phyloP scores from a whole-genome alignment of 768 basidiomycete genomes.

The Rhodotorula kratochvilovae region DNA sequence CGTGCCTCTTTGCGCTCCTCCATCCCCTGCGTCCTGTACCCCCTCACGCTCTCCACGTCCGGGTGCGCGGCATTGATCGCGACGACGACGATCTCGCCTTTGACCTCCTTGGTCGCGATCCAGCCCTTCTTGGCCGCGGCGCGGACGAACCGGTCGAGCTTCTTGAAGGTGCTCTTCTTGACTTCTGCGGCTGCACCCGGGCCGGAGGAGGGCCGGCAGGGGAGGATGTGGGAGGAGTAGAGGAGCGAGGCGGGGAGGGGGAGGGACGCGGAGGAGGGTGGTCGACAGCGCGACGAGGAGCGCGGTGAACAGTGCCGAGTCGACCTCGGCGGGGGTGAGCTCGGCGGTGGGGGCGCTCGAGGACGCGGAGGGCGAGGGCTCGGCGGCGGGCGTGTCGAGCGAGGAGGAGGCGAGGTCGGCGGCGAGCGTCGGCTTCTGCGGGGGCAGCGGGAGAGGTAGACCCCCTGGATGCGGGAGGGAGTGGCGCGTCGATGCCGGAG shows the following conservation, averaged over 20 bases:
- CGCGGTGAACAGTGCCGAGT: conserved; percentile 9
- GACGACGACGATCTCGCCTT: conserved; percentile 28
- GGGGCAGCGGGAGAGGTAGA: not conserved
- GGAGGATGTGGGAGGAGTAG: conserved; percentile 27
- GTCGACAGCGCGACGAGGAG: conserved; percentile 22
- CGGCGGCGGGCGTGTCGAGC: not conserved
- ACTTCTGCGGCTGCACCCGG: conserved; percentile 3
- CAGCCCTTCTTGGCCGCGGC: not conserved
- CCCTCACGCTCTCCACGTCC: conserved; percentile 3
- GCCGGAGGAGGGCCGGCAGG: conserved; percentile 18
- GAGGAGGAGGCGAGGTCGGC: not conserved
- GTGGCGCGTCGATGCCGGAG: not conserved
- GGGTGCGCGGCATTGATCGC: conserved; percentile 15
- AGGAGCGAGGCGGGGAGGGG: conserved; percentile 33
- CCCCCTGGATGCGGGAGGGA: not conserved
- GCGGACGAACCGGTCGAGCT: conserved; percentile 28
- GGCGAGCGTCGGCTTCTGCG: not conserved
- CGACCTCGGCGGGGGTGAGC: conserved; percentile 16
- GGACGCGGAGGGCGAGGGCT: not conserved
- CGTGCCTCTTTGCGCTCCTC: not conserved
- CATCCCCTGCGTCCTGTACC: conserved; percentile 4
- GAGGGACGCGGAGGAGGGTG: conserved; percentile 12
- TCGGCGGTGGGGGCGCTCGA: not conserved
- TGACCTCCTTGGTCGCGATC: conserved; percentile 25
- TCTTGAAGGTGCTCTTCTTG: conserved; percentile 30